phyloP scores from a whole-genome alignment of 768 basidiomycete species.

The Inosperma sp. region DNA sequence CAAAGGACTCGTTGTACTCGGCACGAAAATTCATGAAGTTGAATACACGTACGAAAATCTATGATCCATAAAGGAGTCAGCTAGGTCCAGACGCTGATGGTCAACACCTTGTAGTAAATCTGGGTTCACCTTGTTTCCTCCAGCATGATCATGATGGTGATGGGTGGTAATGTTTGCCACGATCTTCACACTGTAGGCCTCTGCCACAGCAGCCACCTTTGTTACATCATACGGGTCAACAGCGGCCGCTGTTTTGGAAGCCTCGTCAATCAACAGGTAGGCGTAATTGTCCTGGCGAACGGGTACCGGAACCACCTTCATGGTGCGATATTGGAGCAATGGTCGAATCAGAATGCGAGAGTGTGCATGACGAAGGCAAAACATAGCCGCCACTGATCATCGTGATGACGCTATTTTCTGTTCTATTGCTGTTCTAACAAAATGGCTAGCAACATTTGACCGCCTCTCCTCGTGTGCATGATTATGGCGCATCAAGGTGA shows the following conservation, averaged over 20 bases:
- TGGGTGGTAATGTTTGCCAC: slow-evolving; percentile 84
- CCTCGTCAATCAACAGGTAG: slow-evolving; percentile 72
- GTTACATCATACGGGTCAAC: slow-evolving; percentile 77
- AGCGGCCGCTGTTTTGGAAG: slow-evolving; percentile 63
- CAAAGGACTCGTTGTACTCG: slow-evolving; percentile 3
- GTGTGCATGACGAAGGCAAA: no score
- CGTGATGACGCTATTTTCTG: no score
- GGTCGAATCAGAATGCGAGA: no score
- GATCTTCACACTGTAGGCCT: slow-evolving; percentile 56
- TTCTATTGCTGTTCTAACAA: no score
- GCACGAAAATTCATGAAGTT: neutral
- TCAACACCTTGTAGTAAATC: neutral
- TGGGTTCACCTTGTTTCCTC: slow-evolving; percentile 67
- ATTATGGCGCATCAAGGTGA: no score
- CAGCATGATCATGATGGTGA: slow-evolving; percentile 87
- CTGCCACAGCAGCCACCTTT: slow-evolving; percentile 61
- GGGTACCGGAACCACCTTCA: slow-evolving; percentile 77
- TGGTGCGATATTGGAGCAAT: slow-evolving; percentile 30
- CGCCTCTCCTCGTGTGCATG: no score
- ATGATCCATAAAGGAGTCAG: slow-evolving; percentile 22
- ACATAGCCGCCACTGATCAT: no score
- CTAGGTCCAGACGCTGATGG: neutral
- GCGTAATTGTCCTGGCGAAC: slow-evolving; percentile 83
- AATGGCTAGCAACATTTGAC: no score
- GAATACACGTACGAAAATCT: slow-evolving; percentile 44